Evolutionary conservation across 768 basidiomycete genomes (phyloP).

Genomic region (Psilocybe cubensis): DNA sequence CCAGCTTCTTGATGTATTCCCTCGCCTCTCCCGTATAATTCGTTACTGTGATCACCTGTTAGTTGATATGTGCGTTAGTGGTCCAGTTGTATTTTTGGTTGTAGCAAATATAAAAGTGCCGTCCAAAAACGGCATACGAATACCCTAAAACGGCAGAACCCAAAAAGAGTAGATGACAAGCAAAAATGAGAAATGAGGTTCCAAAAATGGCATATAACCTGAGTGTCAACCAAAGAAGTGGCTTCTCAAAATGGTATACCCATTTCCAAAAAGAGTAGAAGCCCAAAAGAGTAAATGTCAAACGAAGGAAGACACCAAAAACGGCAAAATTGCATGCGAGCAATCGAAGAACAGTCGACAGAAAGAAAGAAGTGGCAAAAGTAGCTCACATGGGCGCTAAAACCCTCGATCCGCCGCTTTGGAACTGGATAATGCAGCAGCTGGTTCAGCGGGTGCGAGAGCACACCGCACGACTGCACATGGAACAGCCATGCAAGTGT

Average conservation of each 20-base stretch:
- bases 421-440: slow-evolving; percentile 88
- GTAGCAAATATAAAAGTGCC: too few species aligned
- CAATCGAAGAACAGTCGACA: neutral
- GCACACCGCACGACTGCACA: slow-evolving; percentile 63
- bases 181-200: too few species aligned
- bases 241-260: too few species aligned
- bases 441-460: slow-evolving; percentile 70
- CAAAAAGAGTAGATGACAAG: too few species aligned
- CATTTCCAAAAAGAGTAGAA: neutral
- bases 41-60: slow-evolving; percentile 79
- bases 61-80: neutral
- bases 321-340: neutral
- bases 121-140: too few species aligned
- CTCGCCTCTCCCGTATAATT: slow-evolving; percentile 88
- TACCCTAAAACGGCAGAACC: too few species aligned
- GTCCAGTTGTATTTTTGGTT: too few species aligned
- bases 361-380: slow-evolving; percentile 3
- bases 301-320: neutral
- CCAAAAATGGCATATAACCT: too few species aligned
- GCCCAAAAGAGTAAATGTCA: neutral
- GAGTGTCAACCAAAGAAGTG: too few species aligned
- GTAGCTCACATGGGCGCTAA: slow-evolving; percentile 59
- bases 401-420: slow-evolving; percentile 57
- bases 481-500: slow-evolving; percentile 86
- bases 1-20: slow-evolving; percentile 87